Evolutionary conservation across 1,284 basidiomycete species (phyloP), one percentile per base, ranked within the genome.

Genomic region (Singerocomus rubriflavus): DNA sequence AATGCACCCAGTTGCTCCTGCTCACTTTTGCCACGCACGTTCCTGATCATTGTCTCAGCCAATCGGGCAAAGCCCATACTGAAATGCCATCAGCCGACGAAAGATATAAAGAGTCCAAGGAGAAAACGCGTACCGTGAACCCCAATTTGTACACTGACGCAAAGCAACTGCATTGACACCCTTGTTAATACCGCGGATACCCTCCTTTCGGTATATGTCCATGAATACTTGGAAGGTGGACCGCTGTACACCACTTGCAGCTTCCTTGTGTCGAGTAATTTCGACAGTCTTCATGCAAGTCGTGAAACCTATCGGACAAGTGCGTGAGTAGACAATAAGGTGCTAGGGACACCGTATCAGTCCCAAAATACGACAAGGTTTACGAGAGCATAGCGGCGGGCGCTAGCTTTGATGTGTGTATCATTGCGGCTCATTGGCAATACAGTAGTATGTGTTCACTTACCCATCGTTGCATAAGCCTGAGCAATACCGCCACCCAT

Each of bases 121-220:
- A 46, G 13, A 56, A 11, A 51, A 71, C 84, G 56, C 58, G 21
- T 21, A 93, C 87, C 95, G 88, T 57, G 93, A 95, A 57, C 97
- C 97, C 97, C 97, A 99, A 77, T 99, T 99, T 45, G 97, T 99
- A 70, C 93, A 95, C 72, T 98, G 96, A 46, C 96, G 85, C 43
- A 98, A 79, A 45, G 95, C 97, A 44, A 99, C 97, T 25, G 97
- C 97, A 65, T 99, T 98, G 55, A 99, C 97, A 73, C 97, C 97
- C 78, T 98, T 99, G 83, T 99, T 99, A 66, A 99, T 95, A 51
- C 97, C 97, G 47, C 84, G 82, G 68, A 99, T 81, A 67, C 97
- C 97, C 64, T 98, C 97, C 48, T 86, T 79, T 48, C 87, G 82
- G 73, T 94, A 98, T 61, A 99, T 99, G 66, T 98, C 94, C 58